These are phyloP conservation scores for Tuber melanosporum DNA, from an alignment of 495 filamentous ascomycete genomes.

Conservation along the genomic window DNA sequence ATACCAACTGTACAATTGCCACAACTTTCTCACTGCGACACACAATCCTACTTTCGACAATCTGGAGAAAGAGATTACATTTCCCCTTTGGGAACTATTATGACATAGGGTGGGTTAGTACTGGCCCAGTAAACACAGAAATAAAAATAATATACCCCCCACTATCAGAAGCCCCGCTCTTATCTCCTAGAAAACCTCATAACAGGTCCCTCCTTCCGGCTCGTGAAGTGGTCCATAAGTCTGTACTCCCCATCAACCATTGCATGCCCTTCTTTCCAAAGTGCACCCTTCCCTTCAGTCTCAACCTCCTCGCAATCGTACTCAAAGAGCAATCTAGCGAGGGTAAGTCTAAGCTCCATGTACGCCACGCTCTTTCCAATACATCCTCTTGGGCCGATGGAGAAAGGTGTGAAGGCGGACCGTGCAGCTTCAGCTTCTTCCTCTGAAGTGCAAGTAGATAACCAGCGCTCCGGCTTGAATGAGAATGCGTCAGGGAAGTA, in stretches of 20 bases:
- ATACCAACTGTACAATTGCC: too few species aligned
- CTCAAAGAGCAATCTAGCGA: constrained; percentile 48
- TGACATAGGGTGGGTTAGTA: not conserved
- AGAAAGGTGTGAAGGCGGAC: constrained; percentile 53
- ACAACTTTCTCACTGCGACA: too few species aligned
- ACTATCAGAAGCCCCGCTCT: not conserved
- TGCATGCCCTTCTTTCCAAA: constrained; percentile 35
- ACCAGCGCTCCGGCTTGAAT: constrained; percentile 48
- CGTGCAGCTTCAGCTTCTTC: constrained; percentile 24
- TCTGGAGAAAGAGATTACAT: too few species aligned
- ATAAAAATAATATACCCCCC: not conserved
- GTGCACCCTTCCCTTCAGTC: constrained; percentile 34
- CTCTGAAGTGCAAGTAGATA: constrained; percentile 16
- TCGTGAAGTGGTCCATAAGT: constrained; percentile 41
- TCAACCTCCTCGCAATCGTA: constrained; percentile 27
- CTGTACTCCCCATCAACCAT: constrained; percentile 31
- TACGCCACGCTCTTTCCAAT: constrained; percentile 56
- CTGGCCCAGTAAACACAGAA: not conserved
- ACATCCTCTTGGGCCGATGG: constrained; percentile 53
- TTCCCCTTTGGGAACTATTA: too few species aligned
- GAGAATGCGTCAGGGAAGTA: constrained; percentile 52
- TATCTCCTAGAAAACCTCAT: constrained; percentile 27
- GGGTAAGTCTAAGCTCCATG: constrained; percentile 51
- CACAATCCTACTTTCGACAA: too few species aligned
- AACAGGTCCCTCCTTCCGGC: constrained; percentile 39